Base-by-base conservation (phyloP, 164 flowering plant species). In the Vitis cinerea region DNA sequence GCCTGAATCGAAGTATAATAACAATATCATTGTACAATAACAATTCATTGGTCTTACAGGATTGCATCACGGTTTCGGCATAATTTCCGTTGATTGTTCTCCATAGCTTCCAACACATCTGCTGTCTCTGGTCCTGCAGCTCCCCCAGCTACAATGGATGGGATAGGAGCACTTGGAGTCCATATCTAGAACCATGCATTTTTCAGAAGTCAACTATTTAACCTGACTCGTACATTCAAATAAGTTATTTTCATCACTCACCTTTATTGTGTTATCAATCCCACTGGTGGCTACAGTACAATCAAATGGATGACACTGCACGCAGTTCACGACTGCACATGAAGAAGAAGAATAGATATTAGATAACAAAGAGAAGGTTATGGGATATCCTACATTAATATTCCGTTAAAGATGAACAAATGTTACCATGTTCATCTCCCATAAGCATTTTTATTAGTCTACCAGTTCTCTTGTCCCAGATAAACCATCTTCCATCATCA, bases 401-500 rank as follows among this genome's bases (percentile, higher is more conserved):
- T 37, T 37, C 44, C 4, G 7, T 7, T 15, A 27, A 14, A 30
- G 13, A 60, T 11, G 13, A 9, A 44, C 63, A 61, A 49, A 48
- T 8, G 7, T 66, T 86, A 93, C 99, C 99, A 74, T 90, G 77
- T 74, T 83, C 92, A 90, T 95, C 99, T 58, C 99, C 99, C 67
- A 79, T 78, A 73, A 95, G 97, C 89, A 93, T 81, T 81, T 93
- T 95, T n/a, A 95, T 77, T 63, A 95, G 77, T 75, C 98, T 88
- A 50, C 97, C 99, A 50, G 98, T 91, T 72, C 64, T 82, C 75
- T 93, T 95, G 74, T 95, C 98, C 99, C 99, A 95, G 53, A 95
- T 90, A 81, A 95, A 95, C 98, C 98, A 95, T 79, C 93, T 84
- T 57, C 99, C 99, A 84, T 95, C 98, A 86, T 95, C 99, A 83